Evolutionary conservation across 108 stramenopile genomes (phyloP).

Genomic region (Pseudonitzschia delicatissima): DNA sequence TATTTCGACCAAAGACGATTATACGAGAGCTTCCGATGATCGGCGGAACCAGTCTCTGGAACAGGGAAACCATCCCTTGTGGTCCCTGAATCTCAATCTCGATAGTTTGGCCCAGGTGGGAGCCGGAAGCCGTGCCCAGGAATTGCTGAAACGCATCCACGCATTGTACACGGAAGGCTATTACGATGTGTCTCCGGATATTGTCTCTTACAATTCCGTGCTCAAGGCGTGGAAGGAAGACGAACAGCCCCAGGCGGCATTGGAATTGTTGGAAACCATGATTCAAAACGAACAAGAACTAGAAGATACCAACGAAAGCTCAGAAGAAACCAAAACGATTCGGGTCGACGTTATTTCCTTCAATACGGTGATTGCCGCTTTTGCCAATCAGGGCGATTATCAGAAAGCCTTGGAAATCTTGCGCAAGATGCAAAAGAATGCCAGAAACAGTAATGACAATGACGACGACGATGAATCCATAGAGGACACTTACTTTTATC

Average conservation of each 20-base stretch:
- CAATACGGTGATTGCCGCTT: constrained; percentile 68
- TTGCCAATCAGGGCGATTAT: constrained; percentile 33
- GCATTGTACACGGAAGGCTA: constrained; percentile 69
- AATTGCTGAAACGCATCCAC: constrained; percentile 60
- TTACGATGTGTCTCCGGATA: constrained; percentile 62
- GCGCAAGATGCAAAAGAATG: constrained; percentile 30
- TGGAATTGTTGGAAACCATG: constrained; percentile 35
- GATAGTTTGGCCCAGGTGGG: constrained; percentile 61
- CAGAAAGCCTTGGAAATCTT: constrained; percentile 26
- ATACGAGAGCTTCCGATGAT: constrained; percentile 18
- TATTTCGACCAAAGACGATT: too few relatives aligned
- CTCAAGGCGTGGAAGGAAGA: constrained; percentile 67
- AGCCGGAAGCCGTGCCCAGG: constrained; percentile 59
- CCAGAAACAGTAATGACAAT: background rate
- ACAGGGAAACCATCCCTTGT: constrained; percentile 42
- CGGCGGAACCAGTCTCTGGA: constrained; percentile 19
- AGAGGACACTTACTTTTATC: constrained; percentile 13
- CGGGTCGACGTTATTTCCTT: constrained; percentile 65
- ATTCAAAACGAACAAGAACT: constrained; percentile 11
- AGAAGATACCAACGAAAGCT: background rate
- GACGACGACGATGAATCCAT: background rate
- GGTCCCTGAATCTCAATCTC: constrained; percentile 71
- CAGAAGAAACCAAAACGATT: background rate
- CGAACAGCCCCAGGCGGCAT: constrained; percentile 33
- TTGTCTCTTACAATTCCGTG: constrained; percentile 61